Base-by-base conservation (phyloP, 2,329 filamentous ascomycete genomes). In the Hypoxylon sp. region DNA sequence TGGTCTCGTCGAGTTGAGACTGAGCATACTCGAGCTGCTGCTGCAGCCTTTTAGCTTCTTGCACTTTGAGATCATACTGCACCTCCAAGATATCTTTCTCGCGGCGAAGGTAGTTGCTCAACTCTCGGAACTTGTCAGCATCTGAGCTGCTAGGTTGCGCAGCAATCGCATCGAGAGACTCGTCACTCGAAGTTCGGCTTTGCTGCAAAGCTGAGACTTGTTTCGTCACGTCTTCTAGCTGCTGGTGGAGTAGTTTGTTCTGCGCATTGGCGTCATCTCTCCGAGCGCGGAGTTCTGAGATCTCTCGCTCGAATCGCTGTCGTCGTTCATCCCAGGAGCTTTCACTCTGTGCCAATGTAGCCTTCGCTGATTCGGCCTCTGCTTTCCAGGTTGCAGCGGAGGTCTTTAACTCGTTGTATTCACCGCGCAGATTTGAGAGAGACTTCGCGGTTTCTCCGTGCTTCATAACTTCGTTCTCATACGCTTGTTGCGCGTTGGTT, bases 61-160 rank as follows among this genome's bases (percentile, higher is more conserved):
- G 93, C 0, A 89, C 85, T 73, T 95, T 94, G 45, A 98, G 84
- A 71, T 97, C 94, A 73, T 93, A 92, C 74, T 98, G 95, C n/a
- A 97, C 93, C 72, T 99, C 95, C 7, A 97, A 86, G 70, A 99
- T 98, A 76, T 98, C 96, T 82, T 98, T 99, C 80, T 99, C 96
- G 42, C 93, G 91, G 46, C 95, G 91, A 65, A 99, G 83, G 77
- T 96, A 99, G 66, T 88, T 91, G 79, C 97, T 96, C 60, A 99
- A 87, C 74, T 98, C 95, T 66, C 96, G 91, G 8, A 97, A 86
- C 55, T 92, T 92, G 70, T 93, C 92, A 8, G 89, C 81, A 40
- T 87, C 88, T 33, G 87, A 83, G 52, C 88, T 84, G 3, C 86
- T 80, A 5, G 84, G 79, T 14, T 85, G 79, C 0, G 84, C 78